Evolutionary conservation across 73 alveolate species (phyloP).

Genomic region (Stentor coeruleus): DNA sequence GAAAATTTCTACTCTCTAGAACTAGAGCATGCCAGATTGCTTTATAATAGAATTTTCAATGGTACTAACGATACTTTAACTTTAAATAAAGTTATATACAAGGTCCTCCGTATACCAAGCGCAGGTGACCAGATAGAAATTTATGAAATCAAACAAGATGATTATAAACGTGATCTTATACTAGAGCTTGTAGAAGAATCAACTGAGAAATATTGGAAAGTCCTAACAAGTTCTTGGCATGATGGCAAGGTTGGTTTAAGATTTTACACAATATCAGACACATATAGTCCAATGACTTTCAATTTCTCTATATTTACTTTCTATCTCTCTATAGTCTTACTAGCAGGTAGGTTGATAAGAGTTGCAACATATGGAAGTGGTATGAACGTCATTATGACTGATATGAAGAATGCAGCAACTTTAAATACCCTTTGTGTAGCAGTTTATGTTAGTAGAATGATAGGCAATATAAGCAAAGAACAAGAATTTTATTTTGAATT

Average conservation of each 20-base stretch:
- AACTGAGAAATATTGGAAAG: slow-evolving; percentile 33
- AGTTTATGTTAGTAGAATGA: too few relatives aligned
- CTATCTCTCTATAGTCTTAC: slow-evolving; percentile 77
- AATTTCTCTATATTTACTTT: slow-evolving; percentile 79
- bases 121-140: not conserved
- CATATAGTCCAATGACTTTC: slow-evolving; percentile 60
- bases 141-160: not conserved
- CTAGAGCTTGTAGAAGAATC: not conserved
- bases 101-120: not conserved
- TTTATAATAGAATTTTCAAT: too few relatives aligned
- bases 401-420: too few relatives aligned
- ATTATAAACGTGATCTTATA: not conserved
- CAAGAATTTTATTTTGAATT: too few relatives aligned
- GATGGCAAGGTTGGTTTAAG: slow-evolving; percentile 51
- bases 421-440: too few relatives aligned
- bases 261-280: slow-evolving; percentile 68
- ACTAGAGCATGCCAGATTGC: not conserved
- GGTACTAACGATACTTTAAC: not conserved
- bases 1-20: not conserved
- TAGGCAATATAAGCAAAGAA: too few relatives aligned
- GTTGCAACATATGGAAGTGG: too few relatives aligned
- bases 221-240: slow-evolving; percentile 12
- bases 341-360: too few relatives aligned
- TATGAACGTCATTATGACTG: too few relatives aligned
- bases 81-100: not conserved